Conservation (phyloP, 345 rosid species). For the Trapa bicornis region DNA sequence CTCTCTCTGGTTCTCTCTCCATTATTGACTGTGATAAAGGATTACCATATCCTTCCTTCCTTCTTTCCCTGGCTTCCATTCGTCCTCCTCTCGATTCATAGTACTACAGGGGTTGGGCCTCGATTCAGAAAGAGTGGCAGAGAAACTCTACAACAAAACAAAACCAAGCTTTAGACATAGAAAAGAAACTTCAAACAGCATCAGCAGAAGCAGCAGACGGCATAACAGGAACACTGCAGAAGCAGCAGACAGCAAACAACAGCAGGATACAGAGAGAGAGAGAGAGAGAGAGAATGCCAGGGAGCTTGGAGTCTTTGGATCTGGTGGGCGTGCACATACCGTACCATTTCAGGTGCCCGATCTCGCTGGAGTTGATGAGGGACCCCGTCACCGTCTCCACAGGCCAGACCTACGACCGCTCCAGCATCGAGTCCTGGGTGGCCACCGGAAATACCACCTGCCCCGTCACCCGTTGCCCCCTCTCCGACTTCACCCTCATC, state of each 20-base stretch:
- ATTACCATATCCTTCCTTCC: too few relatives aligned
- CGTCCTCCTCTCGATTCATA: too few relatives aligned
- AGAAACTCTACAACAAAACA: neutral
- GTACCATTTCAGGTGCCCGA: slow-evolving; percentile 89
- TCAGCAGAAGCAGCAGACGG: too few relatives aligned
- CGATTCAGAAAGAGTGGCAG: too few relatives aligned
- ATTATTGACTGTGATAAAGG: too few relatives aligned
- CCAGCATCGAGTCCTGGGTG: slow-evolving; percentile 93
- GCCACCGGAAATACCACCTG: slow-evolving; percentile 88
- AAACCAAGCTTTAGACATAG: neutral
- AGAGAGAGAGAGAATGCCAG: slow-evolving; percentile 2
- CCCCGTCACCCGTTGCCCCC: slow-evolving; percentile 72
- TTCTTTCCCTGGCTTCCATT: too few relatives aligned
- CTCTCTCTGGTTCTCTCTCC: too few relatives aligned
- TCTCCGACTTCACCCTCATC: slow-evolving; percentile 71
- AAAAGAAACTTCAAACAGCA: neutral
- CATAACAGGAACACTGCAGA: neutral
- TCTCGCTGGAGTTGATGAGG: slow-evolving; percentile 88
- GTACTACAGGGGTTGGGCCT: too few relatives aligned
- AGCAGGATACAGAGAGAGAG: too few relatives aligned
- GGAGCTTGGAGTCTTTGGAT: slow-evolving; percentile 57
- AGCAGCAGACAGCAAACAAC: neutral
- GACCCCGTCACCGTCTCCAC: slow-evolving; percentile 89
- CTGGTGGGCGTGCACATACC: slow-evolving; percentile 62
- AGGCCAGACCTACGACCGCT: slow-evolving; percentile 94